phyloP scores from a whole-genome alignment of 805 yeast genomes.

The Lachancea cidri region DNA sequence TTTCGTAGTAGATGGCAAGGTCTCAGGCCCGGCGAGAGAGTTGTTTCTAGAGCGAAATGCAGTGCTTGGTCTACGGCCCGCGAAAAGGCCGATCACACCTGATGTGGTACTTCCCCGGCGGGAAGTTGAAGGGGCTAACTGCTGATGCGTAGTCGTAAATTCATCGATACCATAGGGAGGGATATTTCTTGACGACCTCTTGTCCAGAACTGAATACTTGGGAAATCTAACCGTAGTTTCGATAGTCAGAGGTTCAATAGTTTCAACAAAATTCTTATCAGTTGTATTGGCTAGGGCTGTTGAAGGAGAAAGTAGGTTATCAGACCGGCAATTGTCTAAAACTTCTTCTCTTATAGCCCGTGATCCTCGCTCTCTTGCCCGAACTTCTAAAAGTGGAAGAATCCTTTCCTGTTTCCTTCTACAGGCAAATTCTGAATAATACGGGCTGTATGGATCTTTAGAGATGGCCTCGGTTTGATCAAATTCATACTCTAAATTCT shows the following conservation, averaged over 20 bases:
- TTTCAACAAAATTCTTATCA: constrained; percentile 24
- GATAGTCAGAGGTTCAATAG: constrained; percentile 24
- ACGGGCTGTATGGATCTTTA: constrained; percentile 31
- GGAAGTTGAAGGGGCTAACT: constrained; percentile 8
- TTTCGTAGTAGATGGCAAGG: constrained; percentile 7
- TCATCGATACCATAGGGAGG: constrained; percentile 34
- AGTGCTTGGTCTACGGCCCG: constrained; percentile 11
- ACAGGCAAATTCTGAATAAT: constrained; percentile 28
- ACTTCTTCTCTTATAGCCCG: constrained; percentile 59
- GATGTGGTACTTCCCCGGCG: constrained; percentile 13
- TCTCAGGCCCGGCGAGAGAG: constrained; percentile 3
- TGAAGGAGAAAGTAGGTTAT: constrained; percentile 56
- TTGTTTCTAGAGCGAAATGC: constrained; percentile 7
- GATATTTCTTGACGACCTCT: constrained; percentile 18
- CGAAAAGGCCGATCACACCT: constrained; percentile 19
- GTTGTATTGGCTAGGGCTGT: constrained; percentile 4
- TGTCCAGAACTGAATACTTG: constrained; percentile 23
- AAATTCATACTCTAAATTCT: constrained; percentile 46
- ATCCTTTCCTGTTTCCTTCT: constrained; percentile 43
- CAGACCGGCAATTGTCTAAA: constrained; percentile 45
- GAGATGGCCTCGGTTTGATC: constrained; percentile 42
- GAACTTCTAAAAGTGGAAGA: constrained; percentile 57
- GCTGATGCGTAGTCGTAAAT: constrained; percentile 17
- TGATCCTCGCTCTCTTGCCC: constrained; percentile 45
- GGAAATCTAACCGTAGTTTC: constrained; percentile 29